Evolutionary conservation across 169 alveolate genomes (phyloP), one percentile per base, ranked within the genome.

Genomic region (Toxoplasma gondii): DNA sequence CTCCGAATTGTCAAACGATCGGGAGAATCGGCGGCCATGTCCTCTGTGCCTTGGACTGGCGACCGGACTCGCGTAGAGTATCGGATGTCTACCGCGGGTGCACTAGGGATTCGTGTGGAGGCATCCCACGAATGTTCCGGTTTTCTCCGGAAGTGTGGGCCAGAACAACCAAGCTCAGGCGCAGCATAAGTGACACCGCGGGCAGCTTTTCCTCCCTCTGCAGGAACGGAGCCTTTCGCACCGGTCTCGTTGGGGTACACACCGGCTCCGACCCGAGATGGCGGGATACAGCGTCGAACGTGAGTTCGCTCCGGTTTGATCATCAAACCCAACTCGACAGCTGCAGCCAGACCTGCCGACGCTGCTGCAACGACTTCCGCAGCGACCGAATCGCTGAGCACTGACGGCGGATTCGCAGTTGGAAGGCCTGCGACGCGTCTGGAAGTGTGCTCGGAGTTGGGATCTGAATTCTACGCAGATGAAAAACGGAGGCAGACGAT

Each of bases 281-380:
- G 12, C 58, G 29, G 74, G 24, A 27, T 27, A 31, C 74, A 78
- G 4, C 86, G 45, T 27, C 86, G 86, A 16, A n/a, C 45, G 24
- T 78, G 86, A 9, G 45, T 24, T 24, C 86, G 22, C 86, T 19
- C 86, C 86, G 86, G 86, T n/a, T 78, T 78, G 24, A 24, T n/a
- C 86, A 78, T 78, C 22, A 78, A 19, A 9, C 86, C 86, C 39
- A 38, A 19, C 45, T 17, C 86, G 12, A 27, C 39, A n/a, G 86
- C 86, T 12, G 86, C 86, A 1, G 39, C 24, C 49, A 78, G 16
- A 16, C 86, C 86, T 16, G 86, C 86, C 19, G 86, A 36, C 24
- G 86, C 86, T n/a, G 86, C 86, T n/a, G 86, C 86, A 12, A 78
- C 86, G 29, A 38, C 86, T n/a, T 19, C 44, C 44, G 86, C 86